Percentiles rank a stretch among this genome's conserved stretches.
Evolutionary conservation across 73 alveolate genomes (phyloP).

Genomic region (Uronychia setigera): DNA sequence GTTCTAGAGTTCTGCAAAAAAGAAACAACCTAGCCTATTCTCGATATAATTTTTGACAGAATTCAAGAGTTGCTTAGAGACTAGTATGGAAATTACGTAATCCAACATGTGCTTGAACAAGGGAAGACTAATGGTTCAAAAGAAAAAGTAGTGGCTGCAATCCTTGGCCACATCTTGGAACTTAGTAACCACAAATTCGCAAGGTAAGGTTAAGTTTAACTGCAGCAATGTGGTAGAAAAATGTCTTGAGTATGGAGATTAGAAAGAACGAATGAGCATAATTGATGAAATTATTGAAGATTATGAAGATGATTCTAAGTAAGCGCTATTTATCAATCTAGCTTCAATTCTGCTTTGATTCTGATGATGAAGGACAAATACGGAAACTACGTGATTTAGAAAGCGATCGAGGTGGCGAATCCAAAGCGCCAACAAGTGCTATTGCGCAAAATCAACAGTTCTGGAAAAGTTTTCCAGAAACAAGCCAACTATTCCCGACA

Average conservation of each 20-base stretch:
- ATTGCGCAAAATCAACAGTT: conserved; percentile 57
- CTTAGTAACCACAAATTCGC: conserved; percentile 80
- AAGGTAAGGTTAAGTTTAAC: background rate
- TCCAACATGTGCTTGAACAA: conserved; percentile 91
- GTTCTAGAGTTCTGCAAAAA: conserved; percentile 74
- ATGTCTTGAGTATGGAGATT: conserved; percentile 63
- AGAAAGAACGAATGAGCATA: conserved; percentile 37
- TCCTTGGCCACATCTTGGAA: conserved; percentile 58
- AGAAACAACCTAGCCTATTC: conserved; percentile 57
- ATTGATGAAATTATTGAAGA: conserved; percentile 71
- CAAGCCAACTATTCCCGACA: conserved; percentile 56
- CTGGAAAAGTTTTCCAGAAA: conserved; percentile 30
- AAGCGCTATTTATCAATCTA: background rate
- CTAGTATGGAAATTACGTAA: conserved; percentile 88
- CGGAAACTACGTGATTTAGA: conserved; percentile 81
- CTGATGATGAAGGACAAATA: conserved; percentile 73
- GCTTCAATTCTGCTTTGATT: conserved; percentile 37
- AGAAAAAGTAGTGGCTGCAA: conserved; percentile 67
- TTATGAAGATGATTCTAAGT: conserved; percentile 25
- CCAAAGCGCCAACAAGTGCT: conserved; percentile 59
- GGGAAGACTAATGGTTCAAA: conserved; percentile 73
- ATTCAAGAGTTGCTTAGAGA: conserved; percentile 67
- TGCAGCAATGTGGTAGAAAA: conserved; percentile 77
- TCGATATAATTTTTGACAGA: conserved; percentile 68
- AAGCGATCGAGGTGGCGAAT: conserved; percentile 75